Evolutionary conservation across 352 stramenopile genomes (phyloP), one percentile per base, ranked within the genome.

Genomic region (Phytophthora fragariae): DNA sequence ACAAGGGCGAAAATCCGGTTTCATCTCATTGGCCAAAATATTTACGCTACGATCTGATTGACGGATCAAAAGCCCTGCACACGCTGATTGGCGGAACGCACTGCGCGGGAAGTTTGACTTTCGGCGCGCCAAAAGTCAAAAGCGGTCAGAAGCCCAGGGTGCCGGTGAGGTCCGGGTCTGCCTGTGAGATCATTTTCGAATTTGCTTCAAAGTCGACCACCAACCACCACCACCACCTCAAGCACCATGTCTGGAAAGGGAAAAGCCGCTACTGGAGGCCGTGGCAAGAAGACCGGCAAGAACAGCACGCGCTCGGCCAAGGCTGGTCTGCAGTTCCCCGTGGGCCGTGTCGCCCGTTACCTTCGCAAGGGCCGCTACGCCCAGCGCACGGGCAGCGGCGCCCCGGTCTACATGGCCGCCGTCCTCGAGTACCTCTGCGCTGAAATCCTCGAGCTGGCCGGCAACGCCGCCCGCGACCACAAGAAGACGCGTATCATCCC

Each of bases 401-500:
- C 96, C 29, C 92, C 94, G 9, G 95, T 99, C 33, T 99, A 99
- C 88, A 93, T 99, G 75, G 95, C 95, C 52, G 92, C 96, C 62
- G 94, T 99, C 12, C 83, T 98, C 5, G 95, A 98, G 76, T 98
- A 98, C 80, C 79, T 98, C 9, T 96, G 88, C 68, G 96, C 95
- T 57, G 95, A 98, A 83, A 98, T 99, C 70, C 84, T 99, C 31
- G 96, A 99, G 76, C 82, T 99, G 17, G 96, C 96, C 17, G 96
- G 95, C 27, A 99, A 99, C 79, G 95, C 96, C 56, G 94, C 96
- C 24, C 89, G 93, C 64, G 94, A 98, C 81, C 98, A 98, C 90
- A 99, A 99, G 90, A 99, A 99, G 91, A 92, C 83, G 62, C 89
- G 96, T 79, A 99, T 99, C 77, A 95, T 98, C 54, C 97, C 97